Conservation (phyloP, 2,329 filamentous ascomycete genomes). For the Helotiales sp. region DNA sequence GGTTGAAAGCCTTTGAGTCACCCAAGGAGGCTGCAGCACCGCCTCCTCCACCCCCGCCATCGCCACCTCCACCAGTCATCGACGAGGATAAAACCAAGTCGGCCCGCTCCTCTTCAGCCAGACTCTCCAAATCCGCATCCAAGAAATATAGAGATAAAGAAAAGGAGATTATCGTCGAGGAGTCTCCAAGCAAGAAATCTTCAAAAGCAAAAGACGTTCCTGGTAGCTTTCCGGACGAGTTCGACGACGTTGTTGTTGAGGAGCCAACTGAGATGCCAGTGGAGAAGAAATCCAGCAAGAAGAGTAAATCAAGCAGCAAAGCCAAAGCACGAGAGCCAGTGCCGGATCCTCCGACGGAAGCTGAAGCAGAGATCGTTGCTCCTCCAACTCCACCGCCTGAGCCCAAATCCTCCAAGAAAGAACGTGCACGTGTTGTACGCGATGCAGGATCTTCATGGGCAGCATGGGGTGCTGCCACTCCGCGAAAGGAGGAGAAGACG, state of each 20-base stretch:
- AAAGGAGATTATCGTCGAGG: conserved; percentile 33
- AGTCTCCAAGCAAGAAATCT: conserved; percentile 38
- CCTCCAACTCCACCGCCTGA: conserved; percentile 41
- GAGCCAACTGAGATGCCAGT: conserved; percentile 21
- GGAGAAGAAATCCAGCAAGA: conserved; percentile 43
- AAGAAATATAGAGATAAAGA: conserved; percentile 36
- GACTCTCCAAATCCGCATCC: conserved; percentile 25
- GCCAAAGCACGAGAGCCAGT: conserved; percentile 30
- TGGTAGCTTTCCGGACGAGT: conserved; percentile 53
- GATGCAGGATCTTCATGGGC: conserved; percentile 67
- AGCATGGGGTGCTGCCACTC: conserved; percentile 62
- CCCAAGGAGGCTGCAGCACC: conserved; percentile 35
- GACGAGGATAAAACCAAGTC: conserved; percentile 47
- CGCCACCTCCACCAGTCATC: conserved; percentile 42
- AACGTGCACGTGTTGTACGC: conserved; percentile 74
- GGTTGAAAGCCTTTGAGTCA: conserved; percentile 56
- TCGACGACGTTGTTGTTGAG: conserved; percentile 18
- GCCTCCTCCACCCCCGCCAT: conserved; percentile 34
- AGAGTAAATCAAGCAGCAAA: conserved; percentile 41
- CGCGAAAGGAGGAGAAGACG: conserved; percentile 39
- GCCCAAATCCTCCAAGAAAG: conserved; percentile 63
- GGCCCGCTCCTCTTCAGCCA: conserved; percentile 28
- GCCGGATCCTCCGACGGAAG: conserved; percentile 6
- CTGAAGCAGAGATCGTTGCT: conserved; percentile 31
- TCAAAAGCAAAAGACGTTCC: conserved; percentile 46